Base-by-base conservation (phyloP, 2,329 filamentous ascomycete genomes). In the Pseudogymnoascus sp. region DNA sequence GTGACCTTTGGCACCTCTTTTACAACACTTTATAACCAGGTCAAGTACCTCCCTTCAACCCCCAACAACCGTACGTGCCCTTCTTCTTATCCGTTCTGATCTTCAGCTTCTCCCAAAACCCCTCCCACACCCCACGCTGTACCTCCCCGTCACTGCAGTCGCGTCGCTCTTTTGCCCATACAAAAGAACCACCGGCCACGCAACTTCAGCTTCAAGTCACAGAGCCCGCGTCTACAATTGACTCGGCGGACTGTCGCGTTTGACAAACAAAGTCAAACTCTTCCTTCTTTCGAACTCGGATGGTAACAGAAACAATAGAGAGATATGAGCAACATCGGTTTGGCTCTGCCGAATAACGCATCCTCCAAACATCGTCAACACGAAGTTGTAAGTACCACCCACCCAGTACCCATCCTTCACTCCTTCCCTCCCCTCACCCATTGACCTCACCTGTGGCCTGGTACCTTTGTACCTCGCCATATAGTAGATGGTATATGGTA, bases 291-390 rank as follows among this genome's bases (percentile, higher is more conserved):
- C 11, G n/a, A 47, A 47, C 42, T 47, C 42, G 42, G 42, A 47
- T 47, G 42, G 42, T 47, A 47, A 47, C 42, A 47, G 42, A 47
- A 47, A 15, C 42, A 47, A 47, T 47, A 47, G 42, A 47, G 42
- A 47, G 42, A 47, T 26, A 59, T 59, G 53, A 59, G 53, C 53
- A 59, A 31, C 26, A 36, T 36, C 53, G 53, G 53, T 26, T 31
- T 59, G 53, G 53, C 33, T 59, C 53, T 33, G 53, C 53, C 53
- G 53, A 59, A 59, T 36, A 59, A 31, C 28, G 33, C 53, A 33
- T 59, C 53, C 53, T 23, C n/a, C n/a, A 31, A 59, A 59, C 53
- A 59, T 33, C 53, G 33, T 19, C 53, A 36, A 33, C 53, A 59
- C 26, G 53, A 59, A 59, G 19, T 36, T 15, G 53, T 59, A 59